Percentiles rank a stretch among this genome's conserved stretches.
These are phyloP conservation scores for Oxytropis ochrocephala DNA, from an alignment of 306 rosid genomes.

Conservation along the genomic window DNA sequence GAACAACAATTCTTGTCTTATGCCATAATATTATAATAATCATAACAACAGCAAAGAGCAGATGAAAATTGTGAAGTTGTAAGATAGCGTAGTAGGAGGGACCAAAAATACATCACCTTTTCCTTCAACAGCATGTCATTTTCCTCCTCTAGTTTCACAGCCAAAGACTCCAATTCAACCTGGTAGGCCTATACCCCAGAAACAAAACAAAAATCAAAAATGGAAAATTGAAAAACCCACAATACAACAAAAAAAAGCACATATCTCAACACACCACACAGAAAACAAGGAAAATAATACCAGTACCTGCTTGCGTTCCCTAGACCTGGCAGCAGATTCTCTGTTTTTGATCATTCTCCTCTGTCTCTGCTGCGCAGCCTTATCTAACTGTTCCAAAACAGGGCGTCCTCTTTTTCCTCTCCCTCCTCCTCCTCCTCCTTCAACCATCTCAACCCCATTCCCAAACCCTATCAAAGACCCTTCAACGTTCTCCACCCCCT, in stretches of 20 bases:
- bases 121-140: constrained; percentile 67
- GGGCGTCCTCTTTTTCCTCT: constrained; percentile 30
- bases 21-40: neutral
- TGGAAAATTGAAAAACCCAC: neutral
- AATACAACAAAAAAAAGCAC: neutral
- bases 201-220: neutral
- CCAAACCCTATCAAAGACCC: constrained; percentile 59
- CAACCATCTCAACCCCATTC: constrained; percentile 44
- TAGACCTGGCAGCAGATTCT: constrained; percentile 40
- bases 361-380: constrained; percentile 40
- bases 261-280: neutral
- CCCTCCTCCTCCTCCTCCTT: neutral
- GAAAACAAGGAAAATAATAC: neutral
- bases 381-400: constrained; percentile 34
- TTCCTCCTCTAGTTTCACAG: constrained; percentile 75
- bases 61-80: neutral
- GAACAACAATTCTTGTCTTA: neutral
- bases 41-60: neutral
- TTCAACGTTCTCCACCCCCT: constrained; percentile 49
- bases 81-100: neutral
- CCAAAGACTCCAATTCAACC: constrained; percentile 76
- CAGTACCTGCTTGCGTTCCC: constrained; percentile 38
- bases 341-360: constrained; percentile 41
- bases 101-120: constrained; percentile 43
- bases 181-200: constrained; percentile 70